Percentiles rank a stretch among this genome's conserved stretches.
phyloP scores from a whole-genome alignment of 129 eudicot genomes.

The Daucus carota region DNA sequence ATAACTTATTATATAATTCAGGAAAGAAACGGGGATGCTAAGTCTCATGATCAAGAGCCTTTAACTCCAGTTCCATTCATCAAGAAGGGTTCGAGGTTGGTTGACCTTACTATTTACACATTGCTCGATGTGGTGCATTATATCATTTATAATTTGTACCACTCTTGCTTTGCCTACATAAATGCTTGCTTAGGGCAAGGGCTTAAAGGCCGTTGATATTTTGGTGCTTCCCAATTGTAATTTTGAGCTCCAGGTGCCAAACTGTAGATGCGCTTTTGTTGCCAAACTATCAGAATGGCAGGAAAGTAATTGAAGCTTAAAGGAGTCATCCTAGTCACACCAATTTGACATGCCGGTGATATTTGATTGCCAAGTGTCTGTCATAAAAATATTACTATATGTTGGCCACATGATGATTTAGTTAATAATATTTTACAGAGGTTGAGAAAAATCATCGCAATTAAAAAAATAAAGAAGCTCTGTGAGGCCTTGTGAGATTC shows the following conservation, averaged over 20 bases:
- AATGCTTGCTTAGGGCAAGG: not conserved
- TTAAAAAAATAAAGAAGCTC: not conserved
- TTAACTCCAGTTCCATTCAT: constrained; percentile 59
- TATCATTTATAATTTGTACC: not conserved
- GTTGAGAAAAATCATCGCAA: not conserved
- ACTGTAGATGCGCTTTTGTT: not conserved
- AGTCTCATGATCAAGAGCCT: constrained; percentile 71
- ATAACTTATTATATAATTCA: constrained; percentile 19
- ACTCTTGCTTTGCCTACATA: not conserved
- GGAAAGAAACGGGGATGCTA: constrained; percentile 86
- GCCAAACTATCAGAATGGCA: not conserved
- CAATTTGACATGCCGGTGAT: not conserved
- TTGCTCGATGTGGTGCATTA: not conserved
- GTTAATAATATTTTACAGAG: not conserved
- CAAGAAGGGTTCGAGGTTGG: constrained; percentile 71
- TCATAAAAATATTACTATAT: not conserved
- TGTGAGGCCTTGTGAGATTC: not conserved
- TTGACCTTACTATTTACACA: constrained; percentile 6
- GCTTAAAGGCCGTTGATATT: not conserved
- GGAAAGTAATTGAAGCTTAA: not conserved
- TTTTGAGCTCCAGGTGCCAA: not conserved
- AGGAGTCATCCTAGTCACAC: not conserved
- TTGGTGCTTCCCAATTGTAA: not conserved
- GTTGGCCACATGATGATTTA: not conserved
- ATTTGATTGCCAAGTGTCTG: not conserved